Evolutionary conservation across 2,329 filamentous ascomycete species (phyloP), one percentile per base, ranked within the genome.

Genomic region (Xylaria sp.): DNA sequence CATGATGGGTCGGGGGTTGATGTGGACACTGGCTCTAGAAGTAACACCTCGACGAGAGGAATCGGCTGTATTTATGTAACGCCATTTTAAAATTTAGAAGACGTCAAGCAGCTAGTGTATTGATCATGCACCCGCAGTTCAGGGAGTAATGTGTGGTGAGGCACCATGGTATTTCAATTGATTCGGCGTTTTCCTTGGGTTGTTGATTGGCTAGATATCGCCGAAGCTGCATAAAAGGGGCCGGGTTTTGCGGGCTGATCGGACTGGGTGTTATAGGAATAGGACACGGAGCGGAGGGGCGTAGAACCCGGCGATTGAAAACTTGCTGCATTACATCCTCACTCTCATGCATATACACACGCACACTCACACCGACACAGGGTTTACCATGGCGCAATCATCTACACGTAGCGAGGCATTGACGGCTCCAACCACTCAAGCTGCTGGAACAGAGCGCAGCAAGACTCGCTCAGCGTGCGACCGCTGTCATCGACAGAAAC

Each of bases 191-290:
- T 54, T 9, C 28, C 1, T n/a, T 28, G 12, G 13, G 28, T 28
- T 5, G 23, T 7, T 68, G 62, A 70, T 70, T 70, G 66, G 68
- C 41, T 46, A 28, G 56, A 66, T 68, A 68, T 66, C 65, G 62
- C 68, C 68, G 68, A 62, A 63, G 41, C 28, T 65, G 57, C 68
- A 64, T 55, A 54, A 28, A 28, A 23, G 49, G 43, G 12, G 46
- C 52, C 63, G 63, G 51, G 43, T 20, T 12, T 55, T 39, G n/a
- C 51, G 31, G 58, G 7, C 61, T 52, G n/a, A 20, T 25, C 33
- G 33, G 56, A 55, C 33, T 25, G 39, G 28, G 52, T 20, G 33
- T 36, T 36, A 36, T 8, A 36, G 33, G 33, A 1, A 36, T 7
- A 48, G 51, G 54, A 39, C 41, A 51, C 43, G 9, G 41, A 20